phyloP scores from a whole-genome alignment of 306 rosid species.

The Luffa acutangula region DNA sequence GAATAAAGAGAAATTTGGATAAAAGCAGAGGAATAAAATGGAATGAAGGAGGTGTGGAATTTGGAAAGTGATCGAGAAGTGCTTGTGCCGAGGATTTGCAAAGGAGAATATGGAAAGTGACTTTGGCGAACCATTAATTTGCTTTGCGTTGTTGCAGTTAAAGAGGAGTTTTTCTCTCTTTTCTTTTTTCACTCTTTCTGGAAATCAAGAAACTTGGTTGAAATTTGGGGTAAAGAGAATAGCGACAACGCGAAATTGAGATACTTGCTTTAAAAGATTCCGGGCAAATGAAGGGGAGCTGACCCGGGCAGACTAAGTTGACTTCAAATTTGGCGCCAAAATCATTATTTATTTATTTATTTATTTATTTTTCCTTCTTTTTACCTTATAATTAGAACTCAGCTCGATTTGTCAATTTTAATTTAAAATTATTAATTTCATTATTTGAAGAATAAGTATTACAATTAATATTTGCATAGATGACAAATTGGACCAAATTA shows the following conservation, averaged over 20 bases:
- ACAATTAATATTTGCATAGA: too few species aligned
- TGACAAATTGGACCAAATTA: too few species aligned
- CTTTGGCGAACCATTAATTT: background rate
- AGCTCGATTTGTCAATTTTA: too few species aligned
- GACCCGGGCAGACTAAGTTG: constrained; percentile 26
- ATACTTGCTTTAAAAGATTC: background rate
- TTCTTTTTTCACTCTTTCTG: background rate
- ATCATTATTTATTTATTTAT: too few species aligned
- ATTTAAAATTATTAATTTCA: too few species aligned
- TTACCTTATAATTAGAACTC: too few species aligned
- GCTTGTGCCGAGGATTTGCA: background rate
- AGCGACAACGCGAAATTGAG: background rate
- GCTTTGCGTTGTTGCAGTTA: background rate
- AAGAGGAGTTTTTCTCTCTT: background rate
- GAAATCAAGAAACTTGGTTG: background rate
- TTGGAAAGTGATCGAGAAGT: constrained; percentile 34
- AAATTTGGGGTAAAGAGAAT: background rate
- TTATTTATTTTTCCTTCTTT: too few species aligned
- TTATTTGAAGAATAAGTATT: too few species aligned
- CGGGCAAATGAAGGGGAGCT: constrained; percentile 10
- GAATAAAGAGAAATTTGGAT: constrained; percentile 18
- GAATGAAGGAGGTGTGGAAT: constrained; percentile 3
- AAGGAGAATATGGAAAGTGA: constrained; percentile 5
- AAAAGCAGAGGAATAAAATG: constrained; percentile 23
- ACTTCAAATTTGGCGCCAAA: constrained; percentile 47